Percentiles rank a stretch among this genome's conserved stretches.
phyloP scores from a whole-genome alignment of 495 filamentous ascomycete genomes.

The Letharia columbiana region DNA sequence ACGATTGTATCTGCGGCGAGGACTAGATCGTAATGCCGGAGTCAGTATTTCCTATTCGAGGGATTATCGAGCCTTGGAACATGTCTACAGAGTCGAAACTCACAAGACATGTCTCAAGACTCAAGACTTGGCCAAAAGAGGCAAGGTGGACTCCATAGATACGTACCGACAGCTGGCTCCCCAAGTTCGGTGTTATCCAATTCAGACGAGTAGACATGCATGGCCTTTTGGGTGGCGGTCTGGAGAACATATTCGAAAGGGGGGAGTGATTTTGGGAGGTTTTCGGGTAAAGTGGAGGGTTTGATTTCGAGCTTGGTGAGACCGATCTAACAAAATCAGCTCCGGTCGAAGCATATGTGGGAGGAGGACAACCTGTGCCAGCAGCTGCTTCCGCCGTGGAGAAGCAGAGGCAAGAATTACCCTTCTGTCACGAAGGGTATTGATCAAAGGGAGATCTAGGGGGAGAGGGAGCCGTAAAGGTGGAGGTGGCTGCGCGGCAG shows the following conservation, averaged over 20 bases:
- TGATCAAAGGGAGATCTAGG: conserved; percentile 69
- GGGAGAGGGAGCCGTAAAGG: conserved; percentile 48
- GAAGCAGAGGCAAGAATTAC: conserved; percentile 84
- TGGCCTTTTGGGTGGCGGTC: conserved; percentile 75
- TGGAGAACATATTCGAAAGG: conserved; percentile 86
- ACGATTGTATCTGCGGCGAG: conserved; percentile 90
- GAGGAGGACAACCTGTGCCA: conserved; percentile 45
- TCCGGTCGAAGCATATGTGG: background rate
- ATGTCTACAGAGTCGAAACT: too few species aligned
- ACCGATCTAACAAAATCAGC: conserved; percentile 44
- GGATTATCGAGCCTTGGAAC: too few species aligned
- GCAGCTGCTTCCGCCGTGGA: conserved; percentile 71
- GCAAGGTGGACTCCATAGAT: too few species aligned
- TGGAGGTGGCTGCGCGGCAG: conserved; percentile 25
- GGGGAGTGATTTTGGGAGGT: conserved; percentile 69
- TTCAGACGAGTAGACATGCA: conserved; percentile 64
- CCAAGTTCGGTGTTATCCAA: conserved; percentile 48
- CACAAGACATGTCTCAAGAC: too few species aligned
- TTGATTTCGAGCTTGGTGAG: conserved; percentile 71
- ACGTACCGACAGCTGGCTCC: conserved; percentile 60
- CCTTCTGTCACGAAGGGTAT: conserved; percentile 58
- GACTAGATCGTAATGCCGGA: conserved; percentile 28
- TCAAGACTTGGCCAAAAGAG: too few species aligned
- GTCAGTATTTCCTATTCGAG: too few species aligned
- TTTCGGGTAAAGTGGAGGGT: conserved; percentile 70